Percentiles rank a stretch among this genome's conserved stretches.
These are phyloP conservation scores for Blastomyces parvus DNA, from an alignment of 2,329 filamentous ascomycete genomes.

Conservation along the genomic window DNA sequence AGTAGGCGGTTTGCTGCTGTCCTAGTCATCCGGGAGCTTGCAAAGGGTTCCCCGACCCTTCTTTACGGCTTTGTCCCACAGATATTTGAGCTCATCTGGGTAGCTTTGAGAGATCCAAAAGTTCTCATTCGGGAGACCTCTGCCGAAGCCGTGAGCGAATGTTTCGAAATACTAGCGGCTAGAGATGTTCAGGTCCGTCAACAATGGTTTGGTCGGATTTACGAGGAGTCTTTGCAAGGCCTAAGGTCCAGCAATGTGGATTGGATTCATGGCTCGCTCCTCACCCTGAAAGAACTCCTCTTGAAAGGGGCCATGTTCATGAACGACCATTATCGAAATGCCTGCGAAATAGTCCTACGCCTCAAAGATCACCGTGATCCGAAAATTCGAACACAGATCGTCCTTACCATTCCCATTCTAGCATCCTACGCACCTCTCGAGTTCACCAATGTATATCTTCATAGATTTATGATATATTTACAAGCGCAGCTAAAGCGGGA, in stretches of 20 bases:
- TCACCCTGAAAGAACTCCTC: constrained; percentile 86
- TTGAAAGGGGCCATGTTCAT: constrained; percentile 98
- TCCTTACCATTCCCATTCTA: constrained; percentile 81
- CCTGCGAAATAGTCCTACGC: constrained; percentile 83
- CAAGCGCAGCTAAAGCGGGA: constrained; percentile 90
- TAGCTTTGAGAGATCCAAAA: constrained; percentile 78
- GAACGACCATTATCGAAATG: constrained; percentile 85
- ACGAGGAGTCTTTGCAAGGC: constrained; percentile 71
- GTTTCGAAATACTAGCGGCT: constrained; percentile 90
- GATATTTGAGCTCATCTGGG: constrained; percentile 94
- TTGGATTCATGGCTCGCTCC: constrained; percentile 82
- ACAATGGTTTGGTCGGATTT: constrained; percentile 83
- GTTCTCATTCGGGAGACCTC: constrained; percentile 87
- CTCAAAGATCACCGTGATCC: constrained; percentile 88
- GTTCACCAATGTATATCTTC: constrained; percentile 77
- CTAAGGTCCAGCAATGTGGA: constrained; percentile 75
- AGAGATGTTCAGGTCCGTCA: constrained; percentile 81
- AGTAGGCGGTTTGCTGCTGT: constrained; percentile 89
- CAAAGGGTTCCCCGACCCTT: constrained; percentile 83
- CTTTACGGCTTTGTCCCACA: constrained; percentile 94
- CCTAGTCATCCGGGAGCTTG: constrained; percentile 79
- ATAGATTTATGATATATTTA: constrained; percentile 95
- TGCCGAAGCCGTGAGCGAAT: constrained; percentile 85
- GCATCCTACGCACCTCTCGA: constrained; percentile 87
- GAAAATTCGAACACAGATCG: constrained; percentile 79